Conservation (phyloP, 2,329 filamentous ascomycete genomes). For the Claviceps arundinis region DNA sequence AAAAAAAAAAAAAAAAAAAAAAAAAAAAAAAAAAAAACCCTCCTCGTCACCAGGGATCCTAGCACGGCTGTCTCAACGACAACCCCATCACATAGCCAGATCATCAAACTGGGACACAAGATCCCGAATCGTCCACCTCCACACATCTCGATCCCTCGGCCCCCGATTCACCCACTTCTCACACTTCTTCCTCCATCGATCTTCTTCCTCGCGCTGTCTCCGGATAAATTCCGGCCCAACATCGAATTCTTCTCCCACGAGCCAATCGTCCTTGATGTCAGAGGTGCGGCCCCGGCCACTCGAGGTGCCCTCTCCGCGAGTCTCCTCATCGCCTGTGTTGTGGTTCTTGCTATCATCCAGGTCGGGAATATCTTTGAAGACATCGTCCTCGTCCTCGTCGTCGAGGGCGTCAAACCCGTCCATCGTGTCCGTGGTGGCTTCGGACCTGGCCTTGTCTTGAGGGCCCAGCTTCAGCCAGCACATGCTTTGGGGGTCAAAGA, state of each 20-base stretch:
- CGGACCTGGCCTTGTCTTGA: constrained; percentile 31
- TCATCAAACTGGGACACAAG: constrained; percentile 35
- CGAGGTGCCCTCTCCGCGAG: constrained; percentile 23
- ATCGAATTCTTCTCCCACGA: constrained; percentile 92
- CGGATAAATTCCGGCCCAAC: constrained; percentile 89
- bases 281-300: constrained; percentile 33
- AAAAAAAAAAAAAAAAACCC: background rate
- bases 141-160: constrained; percentile 43
- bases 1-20: too few relatives aligned
- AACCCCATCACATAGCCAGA: constrained; percentile 7
- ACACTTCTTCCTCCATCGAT: constrained; percentile 78
- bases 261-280: constrained; percentile 62
- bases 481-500: constrained; percentile 95
- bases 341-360: constrained; percentile 49
- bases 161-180: constrained; percentile 65
- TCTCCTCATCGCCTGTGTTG: constrained; percentile 33
- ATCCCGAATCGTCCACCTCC: constrained; percentile 66
- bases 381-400: constrained; percentile 66
- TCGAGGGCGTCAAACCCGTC: constrained; percentile 58
- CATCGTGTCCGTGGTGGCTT: constrained; percentile 40
- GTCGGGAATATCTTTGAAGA: constrained; percentile 90
- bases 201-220: constrained; percentile 82
- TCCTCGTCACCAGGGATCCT: background rate
- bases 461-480: constrained; percentile 78
- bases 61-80: background rate